Percentiles rank a stretch among this genome's conserved stretches.
Conservation (phyloP, 139 green algal genomes). For the Micractinium conductrix region DNA sequence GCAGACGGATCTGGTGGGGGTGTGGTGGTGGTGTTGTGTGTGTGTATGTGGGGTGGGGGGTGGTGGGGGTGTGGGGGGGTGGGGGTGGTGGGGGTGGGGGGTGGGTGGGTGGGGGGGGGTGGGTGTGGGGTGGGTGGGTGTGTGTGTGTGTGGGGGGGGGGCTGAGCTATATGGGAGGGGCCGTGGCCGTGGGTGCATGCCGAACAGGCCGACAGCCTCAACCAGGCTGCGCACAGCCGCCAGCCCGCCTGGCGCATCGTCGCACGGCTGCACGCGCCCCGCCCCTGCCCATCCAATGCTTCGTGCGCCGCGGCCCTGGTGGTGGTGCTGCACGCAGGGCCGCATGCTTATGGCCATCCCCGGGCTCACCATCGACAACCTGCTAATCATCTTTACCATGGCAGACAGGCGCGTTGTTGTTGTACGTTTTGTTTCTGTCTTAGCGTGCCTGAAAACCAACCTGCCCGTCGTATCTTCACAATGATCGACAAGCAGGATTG, state of each 20-base stretch:
- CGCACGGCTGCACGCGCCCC: no score
- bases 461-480: no score
- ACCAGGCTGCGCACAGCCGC: no score
- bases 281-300: neutral
- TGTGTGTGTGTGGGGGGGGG: neutral
- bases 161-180: neutral
- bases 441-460: no score
- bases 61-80: neutral
- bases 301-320: neutral
- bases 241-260: no score
- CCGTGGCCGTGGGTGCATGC: no score
- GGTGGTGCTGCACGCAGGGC: constrained; percentile 33
- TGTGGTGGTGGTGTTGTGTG: neutral
- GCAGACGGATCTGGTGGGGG: constrained; percentile 61
- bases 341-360: constrained; percentile 54
- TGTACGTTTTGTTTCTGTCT: no score
- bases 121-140: no score
- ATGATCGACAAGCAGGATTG: no score
- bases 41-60: constrained; percentile 19
- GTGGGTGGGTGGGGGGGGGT: no score
- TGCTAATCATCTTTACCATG: constrained; percentile 75
- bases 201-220: no score
- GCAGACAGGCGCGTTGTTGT: no score
- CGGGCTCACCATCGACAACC: constrained; percentile 55
- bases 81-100: neutral